These are phyloP conservation scores for Bryoerythrophyllum caledonicum DNA, from an alignment of 225 moss, liverwort and hornwort species.

Conservation along the genomic window DNA sequence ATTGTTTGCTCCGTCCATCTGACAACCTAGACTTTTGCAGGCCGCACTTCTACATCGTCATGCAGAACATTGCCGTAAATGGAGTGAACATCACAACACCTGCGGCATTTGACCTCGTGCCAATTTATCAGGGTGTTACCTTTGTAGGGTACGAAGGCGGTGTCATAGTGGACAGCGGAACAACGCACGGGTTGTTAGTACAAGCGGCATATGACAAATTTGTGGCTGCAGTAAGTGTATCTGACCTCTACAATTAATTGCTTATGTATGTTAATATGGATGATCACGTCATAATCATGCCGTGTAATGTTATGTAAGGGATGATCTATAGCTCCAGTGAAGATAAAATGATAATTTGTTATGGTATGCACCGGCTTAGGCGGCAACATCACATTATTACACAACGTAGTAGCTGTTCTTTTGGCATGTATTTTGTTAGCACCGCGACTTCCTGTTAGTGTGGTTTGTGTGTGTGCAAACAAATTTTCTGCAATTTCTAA, in stretches of 20 bases:
- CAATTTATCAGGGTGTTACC: neutral
- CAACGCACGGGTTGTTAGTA: slow-evolving; percentile 27
- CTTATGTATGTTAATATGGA: neutral
- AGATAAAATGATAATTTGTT: neutral
- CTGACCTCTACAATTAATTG: neutral
- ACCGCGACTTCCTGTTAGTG: neutral
- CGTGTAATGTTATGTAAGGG: neutral
- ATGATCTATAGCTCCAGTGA: neutral
- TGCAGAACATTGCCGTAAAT: slow-evolving; percentile 45
- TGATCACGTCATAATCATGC: too few relatives aligned
- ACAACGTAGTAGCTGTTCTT: neutral
- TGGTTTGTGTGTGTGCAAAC: neutral
- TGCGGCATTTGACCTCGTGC: slow-evolving; percentile 21
- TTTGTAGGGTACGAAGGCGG: neutral
- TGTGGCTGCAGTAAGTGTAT: slow-evolving; percentile 34
- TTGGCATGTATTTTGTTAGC: neutral
- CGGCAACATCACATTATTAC: too few relatives aligned
- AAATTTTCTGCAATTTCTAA: neutral
- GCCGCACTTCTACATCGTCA: slow-evolving; percentile 9
- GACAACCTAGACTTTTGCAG: slow-evolving; percentile 23
- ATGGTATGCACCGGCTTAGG: neutral
- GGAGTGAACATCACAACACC: slow-evolving; percentile 34
- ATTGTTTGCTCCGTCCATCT: neutral
- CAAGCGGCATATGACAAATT: slow-evolving; percentile 28
- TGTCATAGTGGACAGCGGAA: slow-evolving; percentile 43